Percentiles rank a stretch among this genome's conserved stretches.
phyloP scores from a whole-genome alignment of 225 moss, liverwort and hornwort species.

The Sphagnum tenellum region DNA sequence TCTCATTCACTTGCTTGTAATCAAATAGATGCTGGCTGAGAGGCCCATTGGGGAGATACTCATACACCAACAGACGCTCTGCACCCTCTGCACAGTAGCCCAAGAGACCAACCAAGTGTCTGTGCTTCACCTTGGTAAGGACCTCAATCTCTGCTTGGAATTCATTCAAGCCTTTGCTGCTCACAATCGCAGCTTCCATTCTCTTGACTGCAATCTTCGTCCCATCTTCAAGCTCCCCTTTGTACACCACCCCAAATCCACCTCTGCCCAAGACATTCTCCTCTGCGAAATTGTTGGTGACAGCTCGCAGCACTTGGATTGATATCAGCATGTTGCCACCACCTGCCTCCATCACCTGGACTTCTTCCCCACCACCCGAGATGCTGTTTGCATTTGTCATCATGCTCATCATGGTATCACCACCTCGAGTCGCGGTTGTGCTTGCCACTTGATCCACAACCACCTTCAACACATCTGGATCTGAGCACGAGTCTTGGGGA shows the following conservation, averaged over 20 bases:
- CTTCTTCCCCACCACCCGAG: conserved; percentile 55
- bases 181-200: conserved; percentile 94
- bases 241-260: conserved; percentile 92
- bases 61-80: conserved; percentile 84
- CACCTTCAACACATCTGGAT: conserved; percentile 75
- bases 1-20: conserved; percentile 30
- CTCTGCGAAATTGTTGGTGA: conserved; percentile 81
- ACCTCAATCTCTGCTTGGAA: conserved; percentile 94
- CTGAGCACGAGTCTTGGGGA: conserved; percentile 66
- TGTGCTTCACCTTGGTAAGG: conserved; percentile 76
- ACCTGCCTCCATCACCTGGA: conserved; percentile 45
- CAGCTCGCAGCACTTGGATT: conserved; percentile 64
- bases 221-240: conserved; percentile 86
- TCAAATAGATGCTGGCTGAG: conserved; percentile 90
- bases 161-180: conserved; percentile 76
- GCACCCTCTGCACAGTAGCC: conserved; percentile 86
- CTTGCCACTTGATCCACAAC: conserved; percentile 22
- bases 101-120: conserved; percentile 78
- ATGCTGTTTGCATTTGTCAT: conserved; percentile 1
- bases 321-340: conserved; percentile 59
- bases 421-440: neutral
- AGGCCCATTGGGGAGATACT: conserved; percentile 90
- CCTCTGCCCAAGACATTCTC: conserved; percentile 77
- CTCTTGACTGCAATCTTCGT: conserved; percentile 83
- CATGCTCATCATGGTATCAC: conserved; percentile 3